Base-by-base conservation (phyloP, 139 green algal genomes). In the Micractinium sp. region DNA sequence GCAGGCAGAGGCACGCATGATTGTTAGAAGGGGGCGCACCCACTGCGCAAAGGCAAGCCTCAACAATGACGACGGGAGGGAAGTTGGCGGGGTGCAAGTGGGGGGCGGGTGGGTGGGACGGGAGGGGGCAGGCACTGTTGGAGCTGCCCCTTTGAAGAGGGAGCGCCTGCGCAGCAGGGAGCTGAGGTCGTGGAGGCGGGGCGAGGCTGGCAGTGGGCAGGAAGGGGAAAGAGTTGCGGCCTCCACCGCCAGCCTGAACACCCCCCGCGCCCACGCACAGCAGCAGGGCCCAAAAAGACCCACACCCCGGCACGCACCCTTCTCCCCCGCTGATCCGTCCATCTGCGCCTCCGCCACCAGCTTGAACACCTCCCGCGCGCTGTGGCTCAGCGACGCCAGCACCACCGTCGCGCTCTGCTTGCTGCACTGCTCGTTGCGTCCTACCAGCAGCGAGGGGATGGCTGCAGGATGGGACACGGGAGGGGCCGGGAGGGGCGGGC, bases 331-430 rank as follows among this genome's bases (percentile, higher is more conserved):
- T 31, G 56, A n/a, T n/a, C n/a, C 13, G 20, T 95, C 92, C 82
- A 96, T 81, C 91, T 97, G 96, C 3, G 91, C 66, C 47, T 95
- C 94, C 36, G 94, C 95, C 23, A 98, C 85, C 13, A 96, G 77
- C 1, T 89, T 85, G 91, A 98, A 98, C 47, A 98, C 95, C 47
- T 92, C 91, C 5, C 94, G 85, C 2, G 95, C 95, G 80, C 92
- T 96, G 61, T 92, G 83, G 15, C 94, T 93, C 14, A 98, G 90
- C 22, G 90, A 94, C 13, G 82, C 85, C 85, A 98, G 90, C 77
- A 98, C 96, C 85, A 95, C 91, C 1, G 89, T 75, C 1, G 96
- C 96, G 39, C 91, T 90, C 69, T 94, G 67, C 81, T 90, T 87
- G 22, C 86, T 90, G 69, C 63, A 86, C 33, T 90, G 91, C 88